Percentiles rank a stretch among this genome's conserved stretches.
Evolutionary conservation across 495 filamentous ascomycete species (phyloP).

Genomic region (Podospora pseudocomata): DNA sequence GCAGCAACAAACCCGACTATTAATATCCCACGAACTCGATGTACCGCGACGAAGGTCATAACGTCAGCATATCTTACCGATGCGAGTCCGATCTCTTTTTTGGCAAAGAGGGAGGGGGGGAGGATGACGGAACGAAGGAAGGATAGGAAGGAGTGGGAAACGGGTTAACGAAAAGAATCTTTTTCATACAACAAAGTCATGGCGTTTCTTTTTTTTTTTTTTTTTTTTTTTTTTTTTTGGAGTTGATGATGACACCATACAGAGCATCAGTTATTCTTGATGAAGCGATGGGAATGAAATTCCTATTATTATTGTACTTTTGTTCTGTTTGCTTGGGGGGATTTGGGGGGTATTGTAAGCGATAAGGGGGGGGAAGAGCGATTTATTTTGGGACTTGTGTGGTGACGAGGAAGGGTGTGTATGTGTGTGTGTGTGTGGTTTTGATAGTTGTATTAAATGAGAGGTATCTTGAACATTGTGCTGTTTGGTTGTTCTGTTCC

Average conservation of each 20-base stretch:
- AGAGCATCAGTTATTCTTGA: not conserved
- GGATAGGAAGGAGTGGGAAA: not conserved
- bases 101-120: not conserved
- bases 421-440: not conserved
- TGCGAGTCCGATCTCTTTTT: not conserved
- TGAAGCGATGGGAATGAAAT: not conserved
- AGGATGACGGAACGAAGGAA: not conserved
- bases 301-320: not conserved
- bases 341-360: not conserved
- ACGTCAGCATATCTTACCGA: not conserved
- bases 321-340: not conserved
- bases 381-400: not conserved
- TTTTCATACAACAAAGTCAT: not conserved
- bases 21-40: not conserved
- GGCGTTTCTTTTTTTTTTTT: not conserved
- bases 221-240: not conserved
- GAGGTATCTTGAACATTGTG: not conserved
- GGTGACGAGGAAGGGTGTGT: no score
- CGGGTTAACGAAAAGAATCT: not conserved
- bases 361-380: not conserved
- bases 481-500: no score
- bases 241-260: not conserved
- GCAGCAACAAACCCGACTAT: not conserved
- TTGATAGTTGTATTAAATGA: not conserved
- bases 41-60: not conserved